These are phyloP conservation scores for Penicillium sclerotiorum DNA, from an alignment of 2,329 filamentous ascomycete genomes.

Conservation along the genomic window DNA sequence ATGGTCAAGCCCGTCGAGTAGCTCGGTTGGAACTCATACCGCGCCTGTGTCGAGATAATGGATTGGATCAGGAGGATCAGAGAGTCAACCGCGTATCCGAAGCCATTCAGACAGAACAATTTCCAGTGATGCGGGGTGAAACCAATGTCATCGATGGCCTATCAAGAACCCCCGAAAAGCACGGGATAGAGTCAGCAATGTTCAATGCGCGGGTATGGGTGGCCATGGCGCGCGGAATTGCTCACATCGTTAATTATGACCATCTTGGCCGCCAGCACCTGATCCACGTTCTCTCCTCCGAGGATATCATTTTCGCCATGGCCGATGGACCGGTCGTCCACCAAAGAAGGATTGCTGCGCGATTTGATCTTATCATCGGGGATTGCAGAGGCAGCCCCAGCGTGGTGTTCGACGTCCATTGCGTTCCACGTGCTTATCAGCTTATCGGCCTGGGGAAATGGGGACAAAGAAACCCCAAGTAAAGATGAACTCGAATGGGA, in stretches of 20 bases:
- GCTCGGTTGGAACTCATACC: conserved; percentile 30
- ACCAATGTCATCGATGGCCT: conserved; percentile 59
- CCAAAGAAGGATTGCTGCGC: conserved; percentile 4
- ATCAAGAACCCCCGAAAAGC: not conserved
- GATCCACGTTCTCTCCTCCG: conserved; percentile 34
- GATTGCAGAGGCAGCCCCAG: not conserved
- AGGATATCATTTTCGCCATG: conserved; percentile 22
- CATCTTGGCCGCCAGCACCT: conserved; percentile 46
- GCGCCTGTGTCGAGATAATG: conserved; percentile 28
- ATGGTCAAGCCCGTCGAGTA: conserved; percentile 41
- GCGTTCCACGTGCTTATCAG: not conserved
- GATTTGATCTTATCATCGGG: conserved; percentile 4
- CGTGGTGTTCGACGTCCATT: conserved; percentile 5
- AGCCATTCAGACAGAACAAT: conserved; percentile 64
- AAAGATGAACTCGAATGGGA: not conserved
- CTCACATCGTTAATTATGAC: conserved; percentile 36
- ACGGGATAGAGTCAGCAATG: not conserved
- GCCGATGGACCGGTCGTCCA: conserved; percentile 16
- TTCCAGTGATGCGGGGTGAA: conserved; percentile 63
- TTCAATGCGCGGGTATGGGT: no score
- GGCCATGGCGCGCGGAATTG: no score
- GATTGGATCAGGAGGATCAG: conserved; percentile 42
- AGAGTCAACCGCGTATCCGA: conserved; percentile 52
- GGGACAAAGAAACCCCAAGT: no score
- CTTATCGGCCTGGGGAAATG: not conserved